Conservation (phyloP, 1,284 basidiomycete species). For the Puccinia novopanici region DNA sequence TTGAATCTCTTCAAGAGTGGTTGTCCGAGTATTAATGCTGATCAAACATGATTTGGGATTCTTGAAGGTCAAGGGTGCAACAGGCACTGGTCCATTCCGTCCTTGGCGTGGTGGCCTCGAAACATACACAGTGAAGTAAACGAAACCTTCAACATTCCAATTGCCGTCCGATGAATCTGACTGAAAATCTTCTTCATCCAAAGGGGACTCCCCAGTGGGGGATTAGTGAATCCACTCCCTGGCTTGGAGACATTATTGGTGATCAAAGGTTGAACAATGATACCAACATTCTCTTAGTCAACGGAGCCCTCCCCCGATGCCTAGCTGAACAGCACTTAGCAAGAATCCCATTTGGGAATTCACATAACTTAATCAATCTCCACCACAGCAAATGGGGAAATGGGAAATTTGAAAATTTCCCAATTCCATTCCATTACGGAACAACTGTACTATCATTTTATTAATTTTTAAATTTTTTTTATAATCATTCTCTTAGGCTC, state of each 20-base stretch:
- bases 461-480: too few relatives aligned
- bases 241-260: neutral
- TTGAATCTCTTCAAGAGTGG: neutral
- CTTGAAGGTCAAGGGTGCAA: neutral
- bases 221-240: too few relatives aligned
- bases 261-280: too few relatives aligned
- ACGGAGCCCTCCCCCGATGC: neutral
- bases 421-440: neutral
- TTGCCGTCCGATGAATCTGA: neutral
- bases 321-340: neutral
- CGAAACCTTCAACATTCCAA: neutral
- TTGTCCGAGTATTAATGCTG: neutral
- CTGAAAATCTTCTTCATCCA: neutral
- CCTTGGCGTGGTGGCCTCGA: neutral
- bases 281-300: too few relatives aligned
- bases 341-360: too few relatives aligned
- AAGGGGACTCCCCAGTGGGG: neutral
- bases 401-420: neutral
- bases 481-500: too few relatives aligned
- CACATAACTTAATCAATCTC: neutral
- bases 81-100: neutral
- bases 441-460: too few relatives aligned
- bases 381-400: neutral
- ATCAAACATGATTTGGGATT: neutral
- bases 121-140: neutral